phyloP scores from a whole-genome alignment of 2,329 filamentous ascomycete species.

The Phialophora expanda region DNA sequence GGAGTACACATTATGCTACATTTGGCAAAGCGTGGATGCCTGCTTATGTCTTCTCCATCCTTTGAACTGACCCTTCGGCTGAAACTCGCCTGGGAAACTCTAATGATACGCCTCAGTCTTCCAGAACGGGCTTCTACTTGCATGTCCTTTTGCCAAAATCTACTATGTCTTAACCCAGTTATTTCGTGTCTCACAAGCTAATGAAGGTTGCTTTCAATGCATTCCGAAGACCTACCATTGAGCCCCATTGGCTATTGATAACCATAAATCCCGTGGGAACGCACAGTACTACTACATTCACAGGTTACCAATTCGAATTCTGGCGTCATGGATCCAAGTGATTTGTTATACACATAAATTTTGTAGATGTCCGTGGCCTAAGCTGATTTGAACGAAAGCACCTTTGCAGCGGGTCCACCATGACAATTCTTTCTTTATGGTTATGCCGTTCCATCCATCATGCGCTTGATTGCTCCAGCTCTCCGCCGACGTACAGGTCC shows the following conservation, averaged over 20 bases:
- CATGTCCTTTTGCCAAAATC: not conserved
- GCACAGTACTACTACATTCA: not conserved
- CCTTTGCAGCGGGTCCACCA: not conserved
- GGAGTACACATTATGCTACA: constrained; percentile 5
- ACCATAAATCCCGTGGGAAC: too few species aligned
- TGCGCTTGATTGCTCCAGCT: not conserved
- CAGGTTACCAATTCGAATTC: not conserved
- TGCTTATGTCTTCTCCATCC: not conserved
- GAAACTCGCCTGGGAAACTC: not conserved
- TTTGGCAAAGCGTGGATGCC: not conserved
- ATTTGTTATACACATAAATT: not conserved
- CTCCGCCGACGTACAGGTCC: not conserved
- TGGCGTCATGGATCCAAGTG: not conserved
- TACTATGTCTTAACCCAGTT: not conserved
- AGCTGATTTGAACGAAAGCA: not conserved
- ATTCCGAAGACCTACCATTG: not conserved
- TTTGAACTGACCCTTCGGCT: not conserved
- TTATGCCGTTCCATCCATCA: not conserved
- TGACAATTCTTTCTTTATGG: not conserved
- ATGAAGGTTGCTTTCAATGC: not conserved
- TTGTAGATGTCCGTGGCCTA: not conserved
- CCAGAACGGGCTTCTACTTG: not conserved
- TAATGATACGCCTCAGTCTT: not conserved
- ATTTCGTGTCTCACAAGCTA: not conserved
- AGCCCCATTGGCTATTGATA: too few species aligned